Conservation (phyloP, 257 asterid species). For the Coffea canephora region DNA sequence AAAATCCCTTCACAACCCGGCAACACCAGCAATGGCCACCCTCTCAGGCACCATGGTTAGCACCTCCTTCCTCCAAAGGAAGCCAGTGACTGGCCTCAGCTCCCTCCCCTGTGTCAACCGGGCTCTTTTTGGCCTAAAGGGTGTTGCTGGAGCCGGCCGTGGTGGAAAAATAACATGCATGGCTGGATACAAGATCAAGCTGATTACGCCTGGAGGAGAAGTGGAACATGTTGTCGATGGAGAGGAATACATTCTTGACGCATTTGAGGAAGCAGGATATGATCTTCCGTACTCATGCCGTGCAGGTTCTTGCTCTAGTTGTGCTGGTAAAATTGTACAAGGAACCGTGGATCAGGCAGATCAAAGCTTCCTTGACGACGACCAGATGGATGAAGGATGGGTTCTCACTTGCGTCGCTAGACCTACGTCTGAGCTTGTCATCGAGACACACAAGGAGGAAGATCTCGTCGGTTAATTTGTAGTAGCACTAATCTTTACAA, state of each 20-base stretch:
- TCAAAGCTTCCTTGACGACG: conserved; percentile 71
- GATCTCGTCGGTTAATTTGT: conserved; percentile 30
- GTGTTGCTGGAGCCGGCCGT: not conserved
- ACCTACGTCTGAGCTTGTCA: conserved; percentile 50
- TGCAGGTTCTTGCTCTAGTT: conserved; percentile 86
- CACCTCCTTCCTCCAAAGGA: conserved; percentile 55
- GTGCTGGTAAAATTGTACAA: conserved; percentile 57
- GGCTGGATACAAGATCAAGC: conserved; percentile 68
- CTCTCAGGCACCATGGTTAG: conserved; percentile 51
- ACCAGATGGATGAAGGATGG: conserved; percentile 45
- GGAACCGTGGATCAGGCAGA: conserved; percentile 79
- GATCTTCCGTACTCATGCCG: conserved; percentile 88
- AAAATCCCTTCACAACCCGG: not conserved
- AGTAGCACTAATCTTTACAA: not conserved
- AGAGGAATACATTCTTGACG: conserved; percentile 61
- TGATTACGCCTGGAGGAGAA: conserved; percentile 51
- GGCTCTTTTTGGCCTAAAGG: conserved; percentile 31
- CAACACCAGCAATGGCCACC: conserved; percentile 43
- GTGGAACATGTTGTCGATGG: conserved; percentile 37
- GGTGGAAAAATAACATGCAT: conserved; percentile 50
- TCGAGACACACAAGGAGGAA: conserved; percentile 82
- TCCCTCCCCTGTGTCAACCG: conserved; percentile 25
- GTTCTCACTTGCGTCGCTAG: conserved; percentile 75
- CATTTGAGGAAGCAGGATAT: conserved; percentile 60
- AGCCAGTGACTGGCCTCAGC: conserved; percentile 41